phyloP scores from a whole-genome alignment of 1,139 yeast genomes.

The Yamadazyma spencermartinsiae region DNA sequence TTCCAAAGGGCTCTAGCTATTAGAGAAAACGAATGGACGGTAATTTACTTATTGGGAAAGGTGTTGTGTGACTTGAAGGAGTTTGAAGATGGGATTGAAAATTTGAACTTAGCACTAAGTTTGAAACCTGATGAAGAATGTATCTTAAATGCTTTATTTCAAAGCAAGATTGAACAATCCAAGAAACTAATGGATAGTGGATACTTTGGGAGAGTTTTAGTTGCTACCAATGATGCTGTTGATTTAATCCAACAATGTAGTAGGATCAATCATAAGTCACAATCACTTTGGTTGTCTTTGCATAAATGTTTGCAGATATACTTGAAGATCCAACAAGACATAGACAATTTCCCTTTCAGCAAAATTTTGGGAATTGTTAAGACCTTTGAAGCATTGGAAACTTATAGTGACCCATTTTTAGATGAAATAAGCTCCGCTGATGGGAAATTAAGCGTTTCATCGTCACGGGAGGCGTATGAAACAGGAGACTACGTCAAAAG shows the following conservation, averaged over 20 bases:
- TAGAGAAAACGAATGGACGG: conserved; percentile 51
- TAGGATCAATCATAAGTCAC: conserved; percentile 35
- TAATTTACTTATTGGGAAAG: conserved; percentile 65
- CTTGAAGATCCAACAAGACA: conserved; percentile 43
- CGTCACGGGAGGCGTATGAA: conserved; percentile 14
- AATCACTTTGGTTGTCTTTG: conserved; percentile 55
- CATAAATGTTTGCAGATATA: conserved; percentile 52
- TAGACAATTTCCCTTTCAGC: conserved; percentile 46
- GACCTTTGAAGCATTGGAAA: conserved; percentile 29
- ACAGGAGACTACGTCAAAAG: conserved; percentile 21
- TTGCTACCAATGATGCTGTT: conserved; percentile 46
- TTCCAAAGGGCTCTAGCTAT: conserved; percentile 63
- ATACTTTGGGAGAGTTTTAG: conserved; percentile 59
- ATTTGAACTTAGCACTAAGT: conserved; percentile 39
- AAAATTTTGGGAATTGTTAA: conserved; percentile 34
- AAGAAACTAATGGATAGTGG: conserved; percentile 56
- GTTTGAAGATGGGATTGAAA: conserved; percentile 34
- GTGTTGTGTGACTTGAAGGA: conserved; percentile 51
- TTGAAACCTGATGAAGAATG: conserved; percentile 54
- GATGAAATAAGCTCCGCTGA: conserved; percentile 15
- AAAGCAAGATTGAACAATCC: conserved; percentile 57
- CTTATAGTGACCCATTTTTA: conserved; percentile 51
- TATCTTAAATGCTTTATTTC: conserved; percentile 57
- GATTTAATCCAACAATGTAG: conserved; percentile 47
- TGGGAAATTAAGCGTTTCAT: conserved; percentile 11